Conservation (phyloP, 176 grass and related monocot species). For the Ananas comosus region DNA sequence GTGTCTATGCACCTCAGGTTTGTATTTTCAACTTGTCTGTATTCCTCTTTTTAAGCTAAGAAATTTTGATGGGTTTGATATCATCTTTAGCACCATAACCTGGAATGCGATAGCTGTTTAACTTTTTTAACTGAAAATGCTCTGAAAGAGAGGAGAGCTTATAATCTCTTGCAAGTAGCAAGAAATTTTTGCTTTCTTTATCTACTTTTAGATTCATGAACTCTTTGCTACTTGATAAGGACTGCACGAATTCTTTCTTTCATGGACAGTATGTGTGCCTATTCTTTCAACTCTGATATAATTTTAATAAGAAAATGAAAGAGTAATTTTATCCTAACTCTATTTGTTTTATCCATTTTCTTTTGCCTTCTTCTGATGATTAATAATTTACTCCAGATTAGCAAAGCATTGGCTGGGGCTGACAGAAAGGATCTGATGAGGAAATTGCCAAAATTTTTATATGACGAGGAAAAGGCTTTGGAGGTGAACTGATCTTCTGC, state of each 20-base stretch:
- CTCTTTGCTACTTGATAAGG: background rate
- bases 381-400: constrained; percentile 4
- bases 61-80: background rate
- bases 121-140: too few relatives aligned
- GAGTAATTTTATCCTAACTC: background rate
- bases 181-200: too few relatives aligned
- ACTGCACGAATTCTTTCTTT: too few relatives aligned
- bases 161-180: too few relatives aligned
- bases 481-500: constrained; percentile 13
- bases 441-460: constrained; percentile 23
- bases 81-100: too few relatives aligned
- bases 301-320: too few relatives aligned
- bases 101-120: too few relatives aligned
- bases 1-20: constrained; percentile 25
- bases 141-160: too few relatives aligned
- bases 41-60: background rate
- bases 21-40: background rate
- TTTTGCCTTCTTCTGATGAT: background rate
- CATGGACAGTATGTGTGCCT: too few relatives aligned
- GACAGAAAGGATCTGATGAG: constrained; percentile 25
- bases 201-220: background rate
- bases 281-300: too few relatives aligned
- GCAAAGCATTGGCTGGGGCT: constrained; percentile 19
- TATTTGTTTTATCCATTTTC: background rate
- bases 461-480: constrained; percentile 23